phyloP scores from a whole-genome alignment of 306 rosid species.

The Prosopis cineraria region DNA sequence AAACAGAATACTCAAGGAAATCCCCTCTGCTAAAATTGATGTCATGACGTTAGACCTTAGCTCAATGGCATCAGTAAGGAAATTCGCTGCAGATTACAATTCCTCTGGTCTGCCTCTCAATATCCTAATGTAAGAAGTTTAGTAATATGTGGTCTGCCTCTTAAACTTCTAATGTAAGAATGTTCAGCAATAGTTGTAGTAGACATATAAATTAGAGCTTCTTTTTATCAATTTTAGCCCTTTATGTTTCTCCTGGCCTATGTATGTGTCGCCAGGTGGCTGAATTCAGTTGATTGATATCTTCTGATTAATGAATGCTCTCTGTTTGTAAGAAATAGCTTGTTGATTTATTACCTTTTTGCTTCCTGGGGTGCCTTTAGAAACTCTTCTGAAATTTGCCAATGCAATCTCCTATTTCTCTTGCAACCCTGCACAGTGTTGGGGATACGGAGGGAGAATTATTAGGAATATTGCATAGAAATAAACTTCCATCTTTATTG shows the following conservation, averaged over 20 bases:
- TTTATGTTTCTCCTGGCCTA: background rate
- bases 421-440: background rate
- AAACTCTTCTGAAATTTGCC: background rate
- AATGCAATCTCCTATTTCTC: background rate
- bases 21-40: constrained; percentile 60
- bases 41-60: constrained; percentile 77
- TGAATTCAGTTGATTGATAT: constrained; percentile 13
- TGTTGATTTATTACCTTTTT: background rate
- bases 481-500: background rate
- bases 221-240: background rate
- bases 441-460: background rate
- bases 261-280: constrained; percentile 13
- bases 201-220: background rate
- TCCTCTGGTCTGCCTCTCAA: constrained; percentile 73
- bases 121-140: constrained; percentile 64
- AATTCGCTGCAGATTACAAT: constrained; percentile 61
- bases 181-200: background rate
- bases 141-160: constrained; percentile 53
- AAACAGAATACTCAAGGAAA: constrained; percentile 52
- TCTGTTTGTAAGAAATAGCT: background rate
- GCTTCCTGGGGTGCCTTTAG: constrained; percentile 3
- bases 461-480: background rate
- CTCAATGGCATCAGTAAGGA: constrained; percentile 74
- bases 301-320: constrained; percentile 2
- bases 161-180: constrained; percentile 70